A percentile compares a stretch with the other conserved stretches of the same genome.
These are phyloP conservation scores for Panicum hallii DNA, from an alignment of 202 grass and related monocot genomes.

Conservation along the genomic window DNA sequence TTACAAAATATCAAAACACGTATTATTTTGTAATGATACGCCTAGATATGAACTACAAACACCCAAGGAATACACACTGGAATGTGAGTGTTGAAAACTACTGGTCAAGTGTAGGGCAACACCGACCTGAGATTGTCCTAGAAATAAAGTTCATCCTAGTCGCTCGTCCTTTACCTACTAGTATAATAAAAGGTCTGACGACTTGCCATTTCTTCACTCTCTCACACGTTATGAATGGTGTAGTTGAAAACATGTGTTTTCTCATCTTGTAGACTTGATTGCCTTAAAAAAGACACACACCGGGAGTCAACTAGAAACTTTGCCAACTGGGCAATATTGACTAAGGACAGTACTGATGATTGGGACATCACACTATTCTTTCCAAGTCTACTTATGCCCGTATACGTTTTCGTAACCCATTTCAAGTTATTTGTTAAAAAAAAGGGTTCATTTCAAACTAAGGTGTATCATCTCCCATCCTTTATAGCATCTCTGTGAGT, in stretches of 20 bases:
- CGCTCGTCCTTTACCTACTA: background rate
- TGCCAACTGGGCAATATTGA: background rate
- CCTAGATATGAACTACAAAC: no score
- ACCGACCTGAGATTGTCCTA: no score
- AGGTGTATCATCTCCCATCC: background rate
- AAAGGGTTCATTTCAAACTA: background rate
- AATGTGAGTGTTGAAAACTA: no score
- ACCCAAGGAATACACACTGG: no score
- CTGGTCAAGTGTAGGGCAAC: no score
- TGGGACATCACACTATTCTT: background rate
- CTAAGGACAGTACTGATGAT: slow-evolving; percentile 15
- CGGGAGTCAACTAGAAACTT: slow-evolving; percentile 28
- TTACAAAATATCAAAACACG: no score
- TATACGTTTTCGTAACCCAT: background rate
- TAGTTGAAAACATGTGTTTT: background rate
- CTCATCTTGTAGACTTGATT: slow-evolving; percentile 12
- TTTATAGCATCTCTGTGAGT: slow-evolving; percentile 1
- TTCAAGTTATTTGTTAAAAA: background rate
- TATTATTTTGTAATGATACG: no score
- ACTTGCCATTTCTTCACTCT: background rate
- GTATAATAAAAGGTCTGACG: background rate
- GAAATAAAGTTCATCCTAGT: no score
- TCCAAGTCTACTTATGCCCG: background rate
- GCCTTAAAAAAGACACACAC: background rate
- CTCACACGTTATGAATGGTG: background rate